A percentile compares a stretch with the other conserved stretches of the same genome.
These are phyloP conservation scores for Phytophthora uliginosa DNA, from an alignment of 352 stramenopile species.

Conservation along the genomic window DNA sequence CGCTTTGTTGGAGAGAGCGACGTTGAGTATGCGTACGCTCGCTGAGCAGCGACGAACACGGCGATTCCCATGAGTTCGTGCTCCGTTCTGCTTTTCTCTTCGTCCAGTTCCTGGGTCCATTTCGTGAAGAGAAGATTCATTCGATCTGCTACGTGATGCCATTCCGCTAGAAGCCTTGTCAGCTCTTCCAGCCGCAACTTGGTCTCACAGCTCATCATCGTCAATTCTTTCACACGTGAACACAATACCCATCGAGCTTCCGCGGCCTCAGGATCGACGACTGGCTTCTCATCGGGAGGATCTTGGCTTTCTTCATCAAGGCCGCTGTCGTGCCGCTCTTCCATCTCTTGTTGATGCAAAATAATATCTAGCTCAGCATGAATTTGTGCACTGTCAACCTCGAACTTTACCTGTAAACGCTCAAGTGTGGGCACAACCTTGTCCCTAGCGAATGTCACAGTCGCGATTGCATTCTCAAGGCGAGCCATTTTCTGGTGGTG, in stretches of 20 bases:
- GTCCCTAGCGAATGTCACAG: slow-evolving; percentile 17
- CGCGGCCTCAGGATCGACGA: slow-evolving; percentile 1
- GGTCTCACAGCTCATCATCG: slow-evolving; percentile 28
- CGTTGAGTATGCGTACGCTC: slow-evolving; percentile 17
- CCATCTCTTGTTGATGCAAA: not conserved
- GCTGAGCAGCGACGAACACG: slow-evolving; percentile 11
- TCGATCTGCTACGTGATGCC: slow-evolving; percentile 21
- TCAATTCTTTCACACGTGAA: too few relatives aligned
- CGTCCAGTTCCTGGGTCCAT: slow-evolving; percentile 24
- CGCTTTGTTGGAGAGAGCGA: not conserved
- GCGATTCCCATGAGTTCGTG: slow-evolving; percentile 1
- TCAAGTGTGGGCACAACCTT: slow-evolving; percentile 29
- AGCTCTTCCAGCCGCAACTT: slow-evolving; percentile 17
- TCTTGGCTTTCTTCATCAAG: not conserved
- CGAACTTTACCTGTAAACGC: slow-evolving; percentile 6
- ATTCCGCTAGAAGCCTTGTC: slow-evolving; percentile 11
- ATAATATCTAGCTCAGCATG: slow-evolving; percentile 9
- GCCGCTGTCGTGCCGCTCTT: not conserved
- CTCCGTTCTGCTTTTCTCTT: slow-evolving; percentile 16
- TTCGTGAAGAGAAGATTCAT: slow-evolving; percentile 11
- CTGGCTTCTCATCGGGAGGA: not conserved
- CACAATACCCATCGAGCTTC: too few relatives aligned
- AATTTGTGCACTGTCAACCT: slow-evolving; percentile 10
- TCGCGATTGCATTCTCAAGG: slow-evolving; percentile 17
- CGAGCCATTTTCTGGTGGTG: slow-evolving; percentile 11